Evolutionary conservation across 2,329 filamentous ascomycete species (phyloP).

Genomic region (Cladophialophora carrionii): DNA sequence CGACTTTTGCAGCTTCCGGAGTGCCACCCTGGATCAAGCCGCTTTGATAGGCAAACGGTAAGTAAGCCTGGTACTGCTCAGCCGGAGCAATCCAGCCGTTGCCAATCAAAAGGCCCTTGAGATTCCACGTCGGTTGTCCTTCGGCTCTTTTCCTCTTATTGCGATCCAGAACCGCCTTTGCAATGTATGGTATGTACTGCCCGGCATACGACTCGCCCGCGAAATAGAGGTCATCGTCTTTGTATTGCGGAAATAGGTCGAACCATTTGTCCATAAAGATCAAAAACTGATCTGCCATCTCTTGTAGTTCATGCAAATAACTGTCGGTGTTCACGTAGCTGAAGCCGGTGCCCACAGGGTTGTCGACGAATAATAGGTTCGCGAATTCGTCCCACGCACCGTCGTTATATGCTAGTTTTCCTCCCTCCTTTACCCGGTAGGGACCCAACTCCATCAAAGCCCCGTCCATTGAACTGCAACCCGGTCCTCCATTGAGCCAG

Average conservation of each 20-base stretch:
- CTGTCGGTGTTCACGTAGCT: constrained; percentile 92
- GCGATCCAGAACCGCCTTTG: constrained; percentile 83
- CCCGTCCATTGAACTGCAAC: constrained; percentile 96
- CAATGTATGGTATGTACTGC: constrained; percentile 96
- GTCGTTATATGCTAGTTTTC: constrained; percentile 76
- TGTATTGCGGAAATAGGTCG: constrained; percentile 84
- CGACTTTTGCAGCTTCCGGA: constrained; percentile 65
- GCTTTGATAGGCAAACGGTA: constrained; percentile 77
- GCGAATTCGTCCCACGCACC: constrained; percentile 99
- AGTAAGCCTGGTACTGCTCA: constrained; percentile 87
- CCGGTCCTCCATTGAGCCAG: constrained; percentile 96
- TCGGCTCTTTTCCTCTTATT: constrained; percentile 62
- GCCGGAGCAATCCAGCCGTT: constrained; percentile 95
- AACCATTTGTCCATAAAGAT: constrained; percentile 92
- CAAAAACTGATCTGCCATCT: constrained; percentile 89
- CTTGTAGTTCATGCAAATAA: constrained; percentile 79
- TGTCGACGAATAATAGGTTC: constrained; percentile 94
- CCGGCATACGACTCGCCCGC: constrained; percentile 96
- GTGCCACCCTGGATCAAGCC: constrained; percentile 71
- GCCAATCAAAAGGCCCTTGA: constrained; percentile 86
- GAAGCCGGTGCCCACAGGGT: constrained; percentile 93
- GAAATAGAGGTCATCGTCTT: constrained; percentile 87
- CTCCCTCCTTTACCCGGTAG: constrained; percentile 77
- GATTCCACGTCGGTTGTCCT: constrained; percentile 66
- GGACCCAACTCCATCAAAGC: constrained; percentile 96